These are phyloP conservation scores for Diplodia scrobiculata DNA, from an alignment of 2,329 filamentous ascomycete species.

Conservation along the genomic window DNA sequence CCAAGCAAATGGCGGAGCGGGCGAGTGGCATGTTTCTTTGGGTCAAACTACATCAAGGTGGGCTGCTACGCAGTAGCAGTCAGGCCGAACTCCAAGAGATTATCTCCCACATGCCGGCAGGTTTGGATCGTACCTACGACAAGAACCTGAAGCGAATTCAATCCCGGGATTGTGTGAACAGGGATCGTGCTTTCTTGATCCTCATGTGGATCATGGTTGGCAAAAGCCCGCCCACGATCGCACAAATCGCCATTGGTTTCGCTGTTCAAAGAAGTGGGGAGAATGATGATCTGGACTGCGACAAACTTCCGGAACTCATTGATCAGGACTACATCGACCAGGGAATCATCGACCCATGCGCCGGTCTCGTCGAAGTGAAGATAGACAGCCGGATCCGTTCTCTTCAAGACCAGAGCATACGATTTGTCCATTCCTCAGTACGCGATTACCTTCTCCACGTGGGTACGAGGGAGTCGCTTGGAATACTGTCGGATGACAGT, in stretches of 20 bases:
- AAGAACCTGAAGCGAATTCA: neutral
- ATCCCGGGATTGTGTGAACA: neutral
- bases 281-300: neutral
- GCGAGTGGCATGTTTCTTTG: neutral
- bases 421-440: neutral
- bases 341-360: neutral
- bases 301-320: neutral
- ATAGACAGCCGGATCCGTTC: neutral
- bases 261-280: neutral
- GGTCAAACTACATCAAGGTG: neutral
- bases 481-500: neutral
- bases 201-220: neutral
- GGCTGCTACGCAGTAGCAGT: neutral
- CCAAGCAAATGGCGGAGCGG: neutral
- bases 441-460: neutral
- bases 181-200: neutral
- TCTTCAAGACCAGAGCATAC: neutral
- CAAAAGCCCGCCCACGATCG: neutral
- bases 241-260: neutral
- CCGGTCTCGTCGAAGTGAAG: neutral
- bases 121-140: neutral
- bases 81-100: neutral
- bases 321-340: neutral
- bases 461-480: neutral
- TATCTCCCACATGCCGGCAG: neutral